Conservation (phyloP, 176 grass and related monocot genomes). For the Triticum turgidum region DNA sequence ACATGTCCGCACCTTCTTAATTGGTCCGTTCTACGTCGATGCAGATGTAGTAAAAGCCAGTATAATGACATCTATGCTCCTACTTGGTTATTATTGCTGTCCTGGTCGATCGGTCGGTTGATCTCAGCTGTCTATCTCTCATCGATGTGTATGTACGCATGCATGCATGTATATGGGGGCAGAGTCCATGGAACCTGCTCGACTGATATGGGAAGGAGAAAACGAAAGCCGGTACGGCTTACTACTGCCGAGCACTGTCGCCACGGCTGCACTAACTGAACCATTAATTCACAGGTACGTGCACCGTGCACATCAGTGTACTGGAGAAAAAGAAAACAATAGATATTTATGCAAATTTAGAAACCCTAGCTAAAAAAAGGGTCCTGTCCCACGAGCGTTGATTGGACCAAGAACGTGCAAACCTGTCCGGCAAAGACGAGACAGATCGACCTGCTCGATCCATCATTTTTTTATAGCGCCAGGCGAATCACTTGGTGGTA, state of each 20-base stretch:
- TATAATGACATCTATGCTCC: background rate
- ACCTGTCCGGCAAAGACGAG: conserved; percentile 22
- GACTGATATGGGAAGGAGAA: background rate
- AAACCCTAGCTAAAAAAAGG: no score
- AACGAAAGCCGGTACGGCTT: background rate
- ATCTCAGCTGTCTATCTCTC: background rate
- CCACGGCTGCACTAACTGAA: background rate
- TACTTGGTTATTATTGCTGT: background rate
- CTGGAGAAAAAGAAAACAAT: background rate
- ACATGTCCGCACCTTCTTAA: background rate
- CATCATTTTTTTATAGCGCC: conserved; percentile 3
- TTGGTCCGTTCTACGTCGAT: conserved; percentile 15
- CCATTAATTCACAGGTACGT: background rate
- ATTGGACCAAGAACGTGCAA: conserved; percentile 5
- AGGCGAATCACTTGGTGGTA: conserved; percentile 25
- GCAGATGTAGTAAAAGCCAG: background rate
- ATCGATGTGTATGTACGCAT: background rate
- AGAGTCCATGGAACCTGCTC: background rate
- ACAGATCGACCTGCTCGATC: background rate
- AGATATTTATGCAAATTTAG: background rate
- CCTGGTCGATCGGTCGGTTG: background rate
- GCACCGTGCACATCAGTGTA: background rate
- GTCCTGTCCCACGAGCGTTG: background rate
- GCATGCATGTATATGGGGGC: background rate
- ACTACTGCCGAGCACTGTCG: background rate